These are phyloP conservation scores for Fusarium sacchari DNA, from an alignment of 2,329 filamentous ascomycete genomes.

Conservation along the genomic window DNA sequence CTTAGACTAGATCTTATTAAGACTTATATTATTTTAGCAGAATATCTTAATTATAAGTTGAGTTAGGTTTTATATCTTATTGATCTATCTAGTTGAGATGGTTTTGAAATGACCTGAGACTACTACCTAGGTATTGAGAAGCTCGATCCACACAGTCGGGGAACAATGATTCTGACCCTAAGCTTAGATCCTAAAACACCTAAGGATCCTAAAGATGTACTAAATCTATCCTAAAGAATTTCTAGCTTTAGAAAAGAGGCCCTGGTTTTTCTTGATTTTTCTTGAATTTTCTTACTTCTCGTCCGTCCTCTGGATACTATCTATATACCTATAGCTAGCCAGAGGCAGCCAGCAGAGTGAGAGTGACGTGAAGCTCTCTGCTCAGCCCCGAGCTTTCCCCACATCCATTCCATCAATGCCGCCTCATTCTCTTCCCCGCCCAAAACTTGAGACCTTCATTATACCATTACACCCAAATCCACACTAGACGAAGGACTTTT, in stretches of 20 bases:
- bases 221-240: not conserved
- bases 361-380: conserved; percentile 15
- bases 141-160: too few relatives aligned
- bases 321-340: too few relatives aligned
- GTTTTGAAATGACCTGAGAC: not conserved
- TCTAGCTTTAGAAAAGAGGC: not conserved
- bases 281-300: not conserved
- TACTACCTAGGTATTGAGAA: too few relatives aligned
- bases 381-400: conserved; percentile 22
- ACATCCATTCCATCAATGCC: conserved; percentile 28
- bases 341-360: conserved; percentile 23
- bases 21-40: too few relatives aligned
- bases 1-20: not conserved
- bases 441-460: conserved; percentile 21
- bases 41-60: too few relatives aligned
- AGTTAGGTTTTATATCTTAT: not conserved
- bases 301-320: not conserved
- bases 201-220: not conserved
- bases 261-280: not conserved
- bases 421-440: conserved; percentile 36
- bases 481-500: not conserved
- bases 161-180: too few relatives aligned
- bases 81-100: not conserved
- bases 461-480: not conserved
- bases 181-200: not conserved